phyloP scores from a whole-genome alignment of 179 eudicot genomes.

The Silene noctiflora region DNA sequence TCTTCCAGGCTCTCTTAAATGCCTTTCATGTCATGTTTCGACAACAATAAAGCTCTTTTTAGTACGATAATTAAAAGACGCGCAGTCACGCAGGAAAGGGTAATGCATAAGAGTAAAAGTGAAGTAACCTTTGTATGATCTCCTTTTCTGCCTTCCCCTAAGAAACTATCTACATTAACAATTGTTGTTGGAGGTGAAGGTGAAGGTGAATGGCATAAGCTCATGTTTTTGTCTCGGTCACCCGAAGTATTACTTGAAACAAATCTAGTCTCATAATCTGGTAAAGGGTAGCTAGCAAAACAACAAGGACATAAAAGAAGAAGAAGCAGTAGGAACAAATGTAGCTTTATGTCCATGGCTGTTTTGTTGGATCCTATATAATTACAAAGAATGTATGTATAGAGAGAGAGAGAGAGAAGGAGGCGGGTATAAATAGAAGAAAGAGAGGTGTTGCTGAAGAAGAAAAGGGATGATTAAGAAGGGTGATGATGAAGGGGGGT shows the following conservation, averaged over 20 bases:
- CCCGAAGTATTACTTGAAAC: neutral
- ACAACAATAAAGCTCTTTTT: neutral
- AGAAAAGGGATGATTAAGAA: neutral
- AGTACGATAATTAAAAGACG: too few species aligned
- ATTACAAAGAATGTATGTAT: constrained; percentile 10
- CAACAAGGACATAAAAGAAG: constrained; percentile 20
- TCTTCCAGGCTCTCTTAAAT: constrained; percentile 62
- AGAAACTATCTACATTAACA: constrained; percentile 27
- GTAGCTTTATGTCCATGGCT: neutral
- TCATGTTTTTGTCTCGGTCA: neutral
- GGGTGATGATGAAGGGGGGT: neutral
- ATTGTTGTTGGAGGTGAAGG: constrained; percentile 19
- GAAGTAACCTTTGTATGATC: constrained; percentile 33
- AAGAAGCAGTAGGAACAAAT: constrained; percentile 13
- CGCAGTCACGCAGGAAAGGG: too few species aligned
- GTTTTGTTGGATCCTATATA: neutral
- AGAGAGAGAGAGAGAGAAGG: constrained; percentile 6
- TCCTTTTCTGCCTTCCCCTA: constrained; percentile 5
- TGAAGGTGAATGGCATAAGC: constrained; percentile 10
- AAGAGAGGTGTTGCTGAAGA: constrained; percentile 6
- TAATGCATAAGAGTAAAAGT: neutral
- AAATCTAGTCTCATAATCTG: neutral
- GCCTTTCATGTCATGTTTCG: constrained; percentile 38
- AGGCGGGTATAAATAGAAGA: constrained; percentile 10
- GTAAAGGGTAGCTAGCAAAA: constrained; percentile 26